phyloP scores from a whole-genome alignment of 1,284 basidiomycete genomes.

The Moesziomyces antarcticus region DNA sequence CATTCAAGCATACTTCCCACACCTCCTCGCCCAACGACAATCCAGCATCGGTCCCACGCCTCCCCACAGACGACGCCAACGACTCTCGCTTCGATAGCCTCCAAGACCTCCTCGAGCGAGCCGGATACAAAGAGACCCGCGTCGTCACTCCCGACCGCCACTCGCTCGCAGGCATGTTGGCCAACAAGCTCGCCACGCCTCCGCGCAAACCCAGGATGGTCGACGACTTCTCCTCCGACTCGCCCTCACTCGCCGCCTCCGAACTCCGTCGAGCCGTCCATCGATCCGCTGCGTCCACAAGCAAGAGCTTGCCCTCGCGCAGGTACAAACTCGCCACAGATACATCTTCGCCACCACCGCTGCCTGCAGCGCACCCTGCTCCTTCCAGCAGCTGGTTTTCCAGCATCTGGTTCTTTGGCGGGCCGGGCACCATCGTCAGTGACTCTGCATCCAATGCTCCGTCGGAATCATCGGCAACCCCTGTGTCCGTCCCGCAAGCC shows the following conservation, averaged over 20 bases:
- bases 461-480: not conserved
- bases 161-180: conserved; percentile 34
- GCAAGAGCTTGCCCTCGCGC: conserved; percentile 43
- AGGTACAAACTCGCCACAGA: conserved; percentile 8
- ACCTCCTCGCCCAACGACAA: not conserved
- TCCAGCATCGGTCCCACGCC: not conserved
- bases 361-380: conserved; percentile 4
- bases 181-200: conserved; percentile 28
- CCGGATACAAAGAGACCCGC: conserved; percentile 66
- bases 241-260: conserved; percentile 35
- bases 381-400: conserved; percentile 34
- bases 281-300: conserved; percentile 13
- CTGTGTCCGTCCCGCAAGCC: too few relatives aligned
- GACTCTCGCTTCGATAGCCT: conserved; percentile 58
- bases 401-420: conserved; percentile 43
- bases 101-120: conserved; percentile 61
- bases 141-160: conserved; percentile 57
- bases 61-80: not conserved
- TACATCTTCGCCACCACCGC: conserved; percentile 5
- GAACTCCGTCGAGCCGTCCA: conserved; percentile 29
- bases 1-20: not conserved
- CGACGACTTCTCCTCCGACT: conserved; percentile 35
- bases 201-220: conserved; percentile 21
- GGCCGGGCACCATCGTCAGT: conserved; percentile 22
- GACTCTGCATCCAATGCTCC: not conserved